phyloP scores from a whole-genome alignment of 2,329 filamentous ascomycete genomes.

The Daldinia sp. region DNA sequence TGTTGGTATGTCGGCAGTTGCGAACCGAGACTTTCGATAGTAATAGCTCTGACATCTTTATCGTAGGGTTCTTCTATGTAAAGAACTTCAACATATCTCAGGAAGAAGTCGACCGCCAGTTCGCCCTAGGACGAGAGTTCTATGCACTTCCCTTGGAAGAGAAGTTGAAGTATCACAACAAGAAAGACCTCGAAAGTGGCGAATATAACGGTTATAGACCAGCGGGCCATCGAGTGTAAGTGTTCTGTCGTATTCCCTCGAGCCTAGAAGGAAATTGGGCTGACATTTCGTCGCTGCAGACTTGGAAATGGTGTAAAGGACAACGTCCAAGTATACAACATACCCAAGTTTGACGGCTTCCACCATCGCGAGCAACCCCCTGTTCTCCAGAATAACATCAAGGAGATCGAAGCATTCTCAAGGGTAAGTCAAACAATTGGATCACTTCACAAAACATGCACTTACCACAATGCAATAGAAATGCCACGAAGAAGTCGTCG shows the following conservation, averaged over 20 bases:
- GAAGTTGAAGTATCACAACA: slow-evolving; percentile 66
- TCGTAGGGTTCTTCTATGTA: slow-evolving; percentile 68
- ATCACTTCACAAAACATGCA: background rate
- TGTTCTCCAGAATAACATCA: slow-evolving; percentile 61
- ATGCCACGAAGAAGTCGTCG: slow-evolving; percentile 66
- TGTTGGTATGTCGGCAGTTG: slow-evolving; percentile 38
- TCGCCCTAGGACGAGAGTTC: slow-evolving; percentile 69
- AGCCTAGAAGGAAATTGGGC: background rate
- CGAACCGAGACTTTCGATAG: background rate
- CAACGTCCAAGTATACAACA: slow-evolving; percentile 71
- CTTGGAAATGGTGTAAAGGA: slow-evolving; percentile 58
- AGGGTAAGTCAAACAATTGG: slow-evolving; percentile 43
- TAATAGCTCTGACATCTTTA: slow-evolving; percentile 9
- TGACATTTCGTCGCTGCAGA: slow-evolving; percentile 15
- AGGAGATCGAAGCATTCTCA: slow-evolving; percentile 68
- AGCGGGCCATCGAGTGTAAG: slow-evolving; percentile 55
- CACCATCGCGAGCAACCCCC: slow-evolving; percentile 57
- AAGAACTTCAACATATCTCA: slow-evolving; percentile 71
- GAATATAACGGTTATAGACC: slow-evolving; percentile 70
- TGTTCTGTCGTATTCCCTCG: background rate
- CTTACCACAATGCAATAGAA: slow-evolving; percentile 22
- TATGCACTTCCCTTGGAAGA: slow-evolving; percentile 68
- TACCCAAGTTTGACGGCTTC: slow-evolving; percentile 67
- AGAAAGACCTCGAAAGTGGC: slow-evolving; percentile 60
- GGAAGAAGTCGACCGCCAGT: slow-evolving; percentile 69